phyloP scores from a whole-genome alignment of 2,329 filamentous ascomycete genomes.

The Rutstroemia sp. region DNA sequence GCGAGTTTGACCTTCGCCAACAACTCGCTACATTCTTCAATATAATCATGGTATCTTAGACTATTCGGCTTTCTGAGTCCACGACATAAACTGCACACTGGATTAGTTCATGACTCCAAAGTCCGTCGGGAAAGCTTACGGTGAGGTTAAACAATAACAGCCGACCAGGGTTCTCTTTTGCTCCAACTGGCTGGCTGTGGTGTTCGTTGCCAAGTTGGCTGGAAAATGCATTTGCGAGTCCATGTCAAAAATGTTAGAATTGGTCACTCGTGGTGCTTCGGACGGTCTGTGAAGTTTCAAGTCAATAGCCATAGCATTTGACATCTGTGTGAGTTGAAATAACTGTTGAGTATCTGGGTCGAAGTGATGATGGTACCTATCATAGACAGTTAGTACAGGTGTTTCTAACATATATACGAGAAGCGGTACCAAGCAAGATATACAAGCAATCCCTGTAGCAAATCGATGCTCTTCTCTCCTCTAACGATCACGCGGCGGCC shows the following conservation, averaged over 20 bases:
- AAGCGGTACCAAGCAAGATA: conserved; percentile 48
- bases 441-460: conserved; percentile 49
- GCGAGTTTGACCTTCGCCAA: conserved; percentile 14
- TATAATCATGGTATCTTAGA: conserved; percentile 20
- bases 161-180: conserved; percentile 22
- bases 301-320: conserved; percentile 26
- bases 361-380: conserved; percentile 28
- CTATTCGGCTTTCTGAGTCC: conserved; percentile 23
- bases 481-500: conserved; percentile 49
- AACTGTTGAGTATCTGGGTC: conserved; percentile 26
- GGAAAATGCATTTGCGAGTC: background rate
- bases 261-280: background rate
- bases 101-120: background rate
- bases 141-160: conserved; percentile 23
- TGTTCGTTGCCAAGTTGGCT: background rate
- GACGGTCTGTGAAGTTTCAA: conserved; percentile 20
- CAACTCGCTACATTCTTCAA: conserved; percentile 20
- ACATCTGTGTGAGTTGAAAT: conserved; percentile 29
- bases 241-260: background rate
- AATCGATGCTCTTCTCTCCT: conserved; percentile 48
- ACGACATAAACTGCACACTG: conserved; percentile 17
- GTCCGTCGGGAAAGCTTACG: conserved; percentile 15
- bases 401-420: background rate
- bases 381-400: background rate
- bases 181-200: conserved; percentile 13